A percentile compares a stretch with the other conserved stretches of the same genome.
Conservation (phyloP, 148 eudicot species). For the Silene conica region DNA sequence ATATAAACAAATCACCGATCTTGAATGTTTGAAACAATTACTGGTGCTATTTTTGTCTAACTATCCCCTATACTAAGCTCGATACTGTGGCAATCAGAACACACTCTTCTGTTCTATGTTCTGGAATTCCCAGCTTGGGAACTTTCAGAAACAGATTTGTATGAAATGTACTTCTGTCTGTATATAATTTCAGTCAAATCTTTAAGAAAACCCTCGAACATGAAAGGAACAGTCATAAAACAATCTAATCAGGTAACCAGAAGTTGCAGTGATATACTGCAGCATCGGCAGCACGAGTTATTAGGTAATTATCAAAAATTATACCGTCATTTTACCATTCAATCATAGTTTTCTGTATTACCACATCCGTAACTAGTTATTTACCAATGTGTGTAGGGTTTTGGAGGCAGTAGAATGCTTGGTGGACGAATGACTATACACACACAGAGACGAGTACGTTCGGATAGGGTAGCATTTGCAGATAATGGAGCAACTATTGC, state of each 20-base stretch:
- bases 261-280: not conserved
- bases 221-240: not conserved
- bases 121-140: not conserved
- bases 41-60: constrained; percentile 16
- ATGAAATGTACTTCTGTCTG: not conserved
- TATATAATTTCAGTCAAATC: not conserved
- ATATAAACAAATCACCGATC: constrained; percentile 6
- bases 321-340: not conserved
- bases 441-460: not conserved
- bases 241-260: not conserved
- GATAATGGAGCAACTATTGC: constrained; percentile 1
- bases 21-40: constrained; percentile 3
- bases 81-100: not conserved
- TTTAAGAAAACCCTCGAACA: not conserved
- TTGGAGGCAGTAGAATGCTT: constrained; percentile 8
- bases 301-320: not conserved
- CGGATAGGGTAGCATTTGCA: not conserved
- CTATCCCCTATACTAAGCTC: not conserved
- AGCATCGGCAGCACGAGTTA: not conserved
- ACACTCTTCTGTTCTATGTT: not conserved
- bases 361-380: not conserved
- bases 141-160: not conserved
- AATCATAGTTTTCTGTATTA: not conserved
- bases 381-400: constrained; percentile 2
- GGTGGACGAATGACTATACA: constrained; percentile 1